These are phyloP conservation scores for Epichloe sibirici DNA, from an alignment of 2,329 filamentous ascomycete species.

Conservation along the genomic window DNA sequence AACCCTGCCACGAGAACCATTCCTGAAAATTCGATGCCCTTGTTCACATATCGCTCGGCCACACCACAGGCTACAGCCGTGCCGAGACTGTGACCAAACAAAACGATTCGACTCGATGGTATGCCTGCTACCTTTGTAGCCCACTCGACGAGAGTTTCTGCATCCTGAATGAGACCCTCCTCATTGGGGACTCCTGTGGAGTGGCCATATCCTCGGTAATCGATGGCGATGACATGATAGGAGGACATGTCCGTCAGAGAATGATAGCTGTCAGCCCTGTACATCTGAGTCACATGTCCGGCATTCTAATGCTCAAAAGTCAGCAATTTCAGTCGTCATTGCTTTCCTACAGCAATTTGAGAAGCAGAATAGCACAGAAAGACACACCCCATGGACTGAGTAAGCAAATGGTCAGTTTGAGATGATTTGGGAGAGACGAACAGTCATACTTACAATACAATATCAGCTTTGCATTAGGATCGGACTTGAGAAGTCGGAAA, in stretches of 20 bases:
- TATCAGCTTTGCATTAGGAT: constrained; percentile 51
- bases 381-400: constrained; percentile 50
- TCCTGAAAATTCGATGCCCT: constrained; percentile 59
- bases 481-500: constrained; percentile 49
- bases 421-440: not conserved
- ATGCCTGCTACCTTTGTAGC: constrained; percentile 53
- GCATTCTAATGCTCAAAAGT: constrained; percentile 49
- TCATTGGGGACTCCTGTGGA: constrained; percentile 75
- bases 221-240: constrained; percentile 75
- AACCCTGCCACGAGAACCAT: constrained; percentile 73
- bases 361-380: no score
- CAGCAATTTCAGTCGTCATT: constrained; percentile 19
- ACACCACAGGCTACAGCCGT: constrained; percentile 72
- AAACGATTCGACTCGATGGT: constrained; percentile 57
- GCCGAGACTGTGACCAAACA: constrained; percentile 79
- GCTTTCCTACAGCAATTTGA: not conserved
- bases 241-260: constrained; percentile 59
- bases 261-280: constrained; percentile 67
- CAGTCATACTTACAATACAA: constrained; percentile 43
- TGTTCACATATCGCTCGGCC: constrained; percentile 53
- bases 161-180: constrained; percentile 69
- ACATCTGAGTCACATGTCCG: constrained; percentile 69
- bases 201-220: constrained; percentile 80
- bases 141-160: constrained; percentile 60
- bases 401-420: not conserved